Percentiles rank a stretch among this genome's conserved stretches.
Evolutionary conservation across 108 stramenopile genomes (phyloP).

Genomic region (Cylindrotheca fusiformis): DNA sequence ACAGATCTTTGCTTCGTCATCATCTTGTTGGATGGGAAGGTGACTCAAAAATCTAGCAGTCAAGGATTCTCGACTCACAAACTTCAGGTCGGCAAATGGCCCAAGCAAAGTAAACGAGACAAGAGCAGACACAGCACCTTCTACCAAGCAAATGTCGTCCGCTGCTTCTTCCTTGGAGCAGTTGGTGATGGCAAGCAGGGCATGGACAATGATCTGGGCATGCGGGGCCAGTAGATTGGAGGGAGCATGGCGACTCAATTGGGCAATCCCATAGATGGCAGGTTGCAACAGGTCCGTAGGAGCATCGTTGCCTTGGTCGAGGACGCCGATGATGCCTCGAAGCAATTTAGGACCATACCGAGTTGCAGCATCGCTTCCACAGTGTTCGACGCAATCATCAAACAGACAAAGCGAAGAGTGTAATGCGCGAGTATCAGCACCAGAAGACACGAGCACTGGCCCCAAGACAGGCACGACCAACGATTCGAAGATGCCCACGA

Average conservation of each 20-base stretch:
- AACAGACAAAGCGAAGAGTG: slow-evolving; percentile 71
- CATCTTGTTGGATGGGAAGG: slow-evolving; percentile 69
- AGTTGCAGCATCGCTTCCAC: slow-evolving; percentile 57
- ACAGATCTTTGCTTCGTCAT: slow-evolving; percentile 72
- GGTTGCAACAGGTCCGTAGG: slow-evolving; percentile 57
- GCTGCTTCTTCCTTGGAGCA: slow-evolving; percentile 36
- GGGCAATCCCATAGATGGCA: slow-evolving; percentile 71
- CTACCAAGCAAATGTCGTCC: slow-evolving; percentile 38
- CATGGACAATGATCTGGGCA: slow-evolving; percentile 24
- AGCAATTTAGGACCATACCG: slow-evolving; percentile 45
- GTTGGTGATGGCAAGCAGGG: slow-evolving; percentile 23
- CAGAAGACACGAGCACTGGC: slow-evolving; percentile 34
- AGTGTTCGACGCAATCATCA: slow-evolving; percentile 82
- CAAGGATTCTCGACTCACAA: slow-evolving; percentile 30
- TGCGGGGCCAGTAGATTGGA: slow-evolving; percentile 25
- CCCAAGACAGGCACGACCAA: slow-evolving; percentile 55
- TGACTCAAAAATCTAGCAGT: slow-evolving; percentile 42
- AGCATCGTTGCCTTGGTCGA: slow-evolving; percentile 44
- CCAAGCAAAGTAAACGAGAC: slow-evolving; percentile 56
- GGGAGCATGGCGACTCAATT: slow-evolving; percentile 69
- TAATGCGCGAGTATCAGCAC: slow-evolving; percentile 56
- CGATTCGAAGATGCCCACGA: slow-evolving; percentile 57
- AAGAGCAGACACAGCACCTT: slow-evolving; percentile 67
- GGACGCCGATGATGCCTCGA: slow-evolving; percentile 39
- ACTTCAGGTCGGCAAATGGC: slow-evolving; percentile 38